These are phyloP conservation scores for Geotrichum fermentans DNA, from an alignment of 1,139 yeast species.

Conservation along the genomic window DNA sequence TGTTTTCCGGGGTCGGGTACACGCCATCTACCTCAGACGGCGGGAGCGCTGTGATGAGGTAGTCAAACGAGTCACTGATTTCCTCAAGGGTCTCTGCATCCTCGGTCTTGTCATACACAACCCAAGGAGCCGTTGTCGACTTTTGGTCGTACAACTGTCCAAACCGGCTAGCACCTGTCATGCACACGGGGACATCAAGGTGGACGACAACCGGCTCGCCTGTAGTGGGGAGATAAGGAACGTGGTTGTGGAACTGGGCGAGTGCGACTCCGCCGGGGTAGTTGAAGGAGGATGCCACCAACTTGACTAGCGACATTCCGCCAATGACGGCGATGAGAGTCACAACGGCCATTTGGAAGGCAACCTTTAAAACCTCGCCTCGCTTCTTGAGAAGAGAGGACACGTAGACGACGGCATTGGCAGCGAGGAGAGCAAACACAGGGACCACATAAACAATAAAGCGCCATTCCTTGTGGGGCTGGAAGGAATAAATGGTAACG, in stretches of 20 bases:
- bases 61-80: constrained; percentile 55
- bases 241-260: constrained; percentile 45
- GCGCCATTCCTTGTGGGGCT: constrained; percentile 94
- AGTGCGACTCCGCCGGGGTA: constrained; percentile 90
- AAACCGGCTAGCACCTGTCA: constrained; percentile 81
- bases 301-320: constrained; percentile 48
- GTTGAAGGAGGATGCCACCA: constrained; percentile 63
- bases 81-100: constrained; percentile 37
- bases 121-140: constrained; percentile 27
- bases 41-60: constrained; percentile 48
- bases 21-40: constrained; percentile 27
- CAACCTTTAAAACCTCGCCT: constrained; percentile 3
- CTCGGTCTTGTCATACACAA: constrained; percentile 78
- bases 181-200: constrained; percentile 74
- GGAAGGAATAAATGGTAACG: constrained; percentile 62
- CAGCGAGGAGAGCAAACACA: constrained; percentile 57
- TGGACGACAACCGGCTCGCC: constrained; percentile 46
- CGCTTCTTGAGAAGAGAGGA: constrained; percentile 7
- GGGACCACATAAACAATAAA: constrained; percentile 77
- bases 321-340: constrained; percentile 38
- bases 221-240: constrained; percentile 27
- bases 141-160: constrained; percentile 47
- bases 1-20: constrained; percentile 25
- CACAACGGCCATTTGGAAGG: constrained; percentile 29
- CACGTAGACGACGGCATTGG: constrained; percentile 51